Evolutionary conservation across 129 eudicot species (phyloP), one percentile per base, ranked within the genome.

Genomic region (Lactuca sativa): DNA sequence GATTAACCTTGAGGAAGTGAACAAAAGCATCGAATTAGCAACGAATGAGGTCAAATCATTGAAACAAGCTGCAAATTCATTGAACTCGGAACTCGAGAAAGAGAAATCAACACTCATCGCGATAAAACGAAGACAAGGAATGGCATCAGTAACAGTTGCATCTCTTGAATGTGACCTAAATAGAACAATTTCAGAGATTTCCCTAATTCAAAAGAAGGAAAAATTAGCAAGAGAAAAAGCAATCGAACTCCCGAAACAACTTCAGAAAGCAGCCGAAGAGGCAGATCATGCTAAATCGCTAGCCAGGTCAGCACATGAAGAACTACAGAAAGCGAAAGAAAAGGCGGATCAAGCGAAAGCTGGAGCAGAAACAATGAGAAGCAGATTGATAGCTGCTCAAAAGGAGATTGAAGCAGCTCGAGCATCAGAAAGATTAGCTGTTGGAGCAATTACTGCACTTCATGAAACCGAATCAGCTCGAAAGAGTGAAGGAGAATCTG

Each of bases 341-440:
- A 87, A 81, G 38, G 90, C 84, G 0, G 83, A 78, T 17, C 78
- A 79, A 62, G 89, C 91, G 4, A 88, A 81, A 57, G 82, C 82
- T 0, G 84, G 82, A 64, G 88, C 78, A 37, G 71, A 69, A 56
- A 74, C 76, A 2, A 64, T 84, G 76, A 72, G 74, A 43, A 86
- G 87, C 68, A 76, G 85, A 77, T 36, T 92, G 51, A 56, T 73
- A 5, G 89, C 91, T 7, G 82, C 90, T 14, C 79, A 75, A 49
- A 88, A 92, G 84, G 97, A 92, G 47, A 92, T 88, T 18, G 97
- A 92, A 59, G 89, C 96, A 4, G 80, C 96, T 8, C 82, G 81
- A 58, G 95, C 91, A 7, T 82, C 96, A 2, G 97, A 92, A 69
- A 86, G 83, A 71, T 53, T 88, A 71, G 97, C 96, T 0, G 56